These are phyloP conservation scores for Chernovozyma aurita DNA, from an alignment of 1,139 yeast genomes.

Conservation along the genomic window DNA sequence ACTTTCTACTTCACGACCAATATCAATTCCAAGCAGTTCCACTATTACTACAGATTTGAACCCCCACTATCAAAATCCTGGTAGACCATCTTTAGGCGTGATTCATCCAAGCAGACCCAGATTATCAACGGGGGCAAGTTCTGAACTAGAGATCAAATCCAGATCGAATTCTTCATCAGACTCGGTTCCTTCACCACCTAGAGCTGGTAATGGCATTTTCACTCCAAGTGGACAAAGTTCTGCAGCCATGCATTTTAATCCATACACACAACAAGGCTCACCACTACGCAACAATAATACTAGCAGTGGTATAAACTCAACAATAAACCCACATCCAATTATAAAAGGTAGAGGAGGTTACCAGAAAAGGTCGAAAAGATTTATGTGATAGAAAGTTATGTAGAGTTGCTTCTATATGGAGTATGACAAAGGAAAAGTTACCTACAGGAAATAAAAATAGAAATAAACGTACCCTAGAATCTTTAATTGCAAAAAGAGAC, in stretches of 20 bases:
- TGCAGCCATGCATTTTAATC: background rate
- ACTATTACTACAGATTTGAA: background rate
- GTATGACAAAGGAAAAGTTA: no score
- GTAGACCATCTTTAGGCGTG: background rate
- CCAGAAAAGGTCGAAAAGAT: constrained; percentile 42
- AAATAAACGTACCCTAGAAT: no score
- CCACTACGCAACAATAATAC: constrained; percentile 4
- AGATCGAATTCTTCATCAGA: constrained; percentile 4
- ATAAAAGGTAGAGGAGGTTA: constrained; percentile 49
- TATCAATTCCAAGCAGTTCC: constrained; percentile 30
- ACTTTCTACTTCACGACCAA: constrained; percentile 38
- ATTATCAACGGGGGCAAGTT: background rate
- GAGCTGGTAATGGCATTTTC: background rate
- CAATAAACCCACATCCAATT: constrained; percentile 22
- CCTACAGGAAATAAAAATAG: no score
- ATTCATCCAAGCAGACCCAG: background rate
- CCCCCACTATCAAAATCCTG: background rate
- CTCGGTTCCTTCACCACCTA: constrained; percentile 4
- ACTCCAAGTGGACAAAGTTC: background rate
- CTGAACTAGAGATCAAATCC: background rate
- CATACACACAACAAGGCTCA: background rate
- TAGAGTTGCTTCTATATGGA: no score
- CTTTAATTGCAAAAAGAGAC: no score
- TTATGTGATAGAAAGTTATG: constrained; percentile 21
- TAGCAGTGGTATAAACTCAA: constrained; percentile 7